Evolutionary conservation across 805 yeast species (phyloP).

Genomic region (Metschnikowia corniflorae): DNA sequence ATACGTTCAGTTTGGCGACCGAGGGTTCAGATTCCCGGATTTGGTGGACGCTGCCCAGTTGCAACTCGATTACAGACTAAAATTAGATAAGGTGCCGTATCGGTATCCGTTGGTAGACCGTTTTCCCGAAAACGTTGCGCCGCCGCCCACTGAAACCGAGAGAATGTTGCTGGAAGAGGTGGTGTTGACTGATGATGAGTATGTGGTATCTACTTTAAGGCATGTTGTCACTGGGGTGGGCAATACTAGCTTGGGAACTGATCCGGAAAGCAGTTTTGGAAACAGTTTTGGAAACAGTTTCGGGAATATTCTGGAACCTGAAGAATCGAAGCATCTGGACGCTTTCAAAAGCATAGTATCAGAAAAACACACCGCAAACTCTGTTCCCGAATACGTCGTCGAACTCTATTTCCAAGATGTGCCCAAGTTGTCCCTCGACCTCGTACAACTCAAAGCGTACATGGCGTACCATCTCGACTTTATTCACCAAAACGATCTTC

Average conservation of each 20-base stretch:
- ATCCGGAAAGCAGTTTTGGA: no score
- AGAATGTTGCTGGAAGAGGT: neutral
- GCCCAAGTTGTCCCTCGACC: conserved; percentile 44
- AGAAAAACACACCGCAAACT: neutral
- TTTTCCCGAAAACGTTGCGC: conserved; percentile 9
- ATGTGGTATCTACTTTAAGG: neutral
- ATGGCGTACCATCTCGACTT: conserved; percentile 37
- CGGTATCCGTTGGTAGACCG: conserved; percentile 12
- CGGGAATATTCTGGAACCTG: neutral
- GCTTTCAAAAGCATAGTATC: neutral
- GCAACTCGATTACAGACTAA: conserved; percentile 27
- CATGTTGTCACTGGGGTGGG: neutral
- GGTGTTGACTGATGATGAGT: conserved; percentile 3
- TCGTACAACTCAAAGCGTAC: conserved; percentile 34
- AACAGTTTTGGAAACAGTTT: no score
- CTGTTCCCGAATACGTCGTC: conserved; percentile 16
- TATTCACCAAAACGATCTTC: conserved; percentile 56
- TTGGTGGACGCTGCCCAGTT: conserved; percentile 46
- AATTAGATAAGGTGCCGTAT: conserved; percentile 7
- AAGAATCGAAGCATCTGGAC: neutral
- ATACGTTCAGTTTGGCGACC: conserved; percentile 27
- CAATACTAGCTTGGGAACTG: no score
- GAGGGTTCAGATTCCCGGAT: conserved; percentile 62
- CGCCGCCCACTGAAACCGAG: conserved; percentile 4
- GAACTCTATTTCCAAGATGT: conserved; percentile 37